Conservation (phyloP, 106 monocot species). For the Xerophyta viscosa region DNA sequence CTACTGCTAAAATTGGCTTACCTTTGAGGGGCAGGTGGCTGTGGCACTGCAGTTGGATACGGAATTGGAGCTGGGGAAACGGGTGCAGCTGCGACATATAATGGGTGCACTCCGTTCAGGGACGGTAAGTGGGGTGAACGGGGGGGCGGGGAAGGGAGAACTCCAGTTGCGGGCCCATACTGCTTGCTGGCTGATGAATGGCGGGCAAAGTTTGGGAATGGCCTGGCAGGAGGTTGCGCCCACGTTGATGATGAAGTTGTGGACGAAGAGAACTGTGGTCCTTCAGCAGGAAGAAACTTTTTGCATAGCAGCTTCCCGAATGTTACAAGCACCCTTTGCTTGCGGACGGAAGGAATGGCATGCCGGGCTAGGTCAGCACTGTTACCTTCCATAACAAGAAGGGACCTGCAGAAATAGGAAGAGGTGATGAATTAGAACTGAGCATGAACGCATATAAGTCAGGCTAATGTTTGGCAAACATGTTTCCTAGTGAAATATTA, state of each 20-base stretch:
- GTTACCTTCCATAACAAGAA: constrained; percentile 63
- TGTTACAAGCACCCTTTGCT: constrained; percentile 51
- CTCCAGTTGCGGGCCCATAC: constrained; percentile 38
- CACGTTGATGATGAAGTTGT: constrained; percentile 17
- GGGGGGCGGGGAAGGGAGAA: constrained; percentile 18
- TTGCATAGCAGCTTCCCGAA: constrained; percentile 62
- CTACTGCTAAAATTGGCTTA: no score
- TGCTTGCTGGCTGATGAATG: constrained; percentile 32
- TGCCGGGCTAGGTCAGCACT: constrained; percentile 63
- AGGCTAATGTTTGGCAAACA: no score
- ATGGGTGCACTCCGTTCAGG: constrained; percentile 40
- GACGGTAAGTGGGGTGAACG: constrained; percentile 22
- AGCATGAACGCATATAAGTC: no score
- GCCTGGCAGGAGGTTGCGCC: constrained; percentile 17
- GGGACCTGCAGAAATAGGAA: constrained; percentile 29
- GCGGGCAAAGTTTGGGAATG: constrained; percentile 9
- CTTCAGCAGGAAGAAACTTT: constrained; percentile 11
- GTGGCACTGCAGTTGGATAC: constrained; percentile 15
- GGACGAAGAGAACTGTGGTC: neutral
- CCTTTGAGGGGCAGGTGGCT: constrained; percentile 20
- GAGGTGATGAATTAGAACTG: neutral
- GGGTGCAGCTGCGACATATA: constrained; percentile 36
- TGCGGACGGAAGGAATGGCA: constrained; percentile 49
- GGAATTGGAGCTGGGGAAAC: constrained; percentile 23
- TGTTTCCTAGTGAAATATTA: no score